These are phyloP conservation scores for Fusarium zealandicum DNA, from an alignment of 2,329 filamentous ascomycete genomes.

Conservation along the genomic window DNA sequence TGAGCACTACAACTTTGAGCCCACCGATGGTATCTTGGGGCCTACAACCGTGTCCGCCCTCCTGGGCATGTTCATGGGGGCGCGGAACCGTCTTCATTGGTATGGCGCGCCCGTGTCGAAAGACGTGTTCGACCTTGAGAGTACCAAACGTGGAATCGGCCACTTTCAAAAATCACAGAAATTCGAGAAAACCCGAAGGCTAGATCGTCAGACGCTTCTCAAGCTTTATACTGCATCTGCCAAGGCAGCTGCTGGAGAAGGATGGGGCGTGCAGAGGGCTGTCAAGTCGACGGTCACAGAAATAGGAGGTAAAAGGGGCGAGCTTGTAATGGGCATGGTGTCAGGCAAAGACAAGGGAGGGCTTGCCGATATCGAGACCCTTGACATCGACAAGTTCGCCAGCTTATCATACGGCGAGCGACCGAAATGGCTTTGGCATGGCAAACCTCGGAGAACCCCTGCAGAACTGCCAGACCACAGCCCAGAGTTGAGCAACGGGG, in stretches of 20 bases:
- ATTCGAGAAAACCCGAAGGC: conserved; percentile 75
- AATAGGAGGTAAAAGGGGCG: conserved; percentile 90
- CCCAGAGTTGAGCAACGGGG: conserved; percentile 54
- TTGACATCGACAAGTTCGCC: conserved; percentile 85
- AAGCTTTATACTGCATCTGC: conserved; percentile 83
- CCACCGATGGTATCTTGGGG: conserved; percentile 89
- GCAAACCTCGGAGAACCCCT: conserved; percentile 76
- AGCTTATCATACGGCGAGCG: conserved; percentile 80
- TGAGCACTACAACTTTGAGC: conserved; percentile 91
- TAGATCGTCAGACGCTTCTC: conserved; percentile 85
- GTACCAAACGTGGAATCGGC: conserved; percentile 82
- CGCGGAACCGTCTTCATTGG: conserved; percentile 86
- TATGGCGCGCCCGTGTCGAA: conserved; percentile 85
- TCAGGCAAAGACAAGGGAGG: conserved; percentile 85
- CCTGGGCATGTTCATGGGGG: conserved; percentile 86
- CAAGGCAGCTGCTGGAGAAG: conserved; percentile 87
- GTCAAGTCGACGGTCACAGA: conserved; percentile 96
- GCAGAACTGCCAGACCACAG: conserved; percentile 56
- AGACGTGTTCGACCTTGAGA: conserved; percentile 87
- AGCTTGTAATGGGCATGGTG: conserved; percentile 95
- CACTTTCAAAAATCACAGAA: conserved; percentile 92
- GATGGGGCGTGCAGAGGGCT: conserved; percentile 90
- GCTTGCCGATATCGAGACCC: conserved; percentile 90
- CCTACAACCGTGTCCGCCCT: conserved; percentile 90
- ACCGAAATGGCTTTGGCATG: conserved; percentile 93